These are phyloP conservation scores for Phyllosticta capitalensis DNA, from an alignment of 2,329 filamentous ascomycete genomes.

Conservation along the genomic window DNA sequence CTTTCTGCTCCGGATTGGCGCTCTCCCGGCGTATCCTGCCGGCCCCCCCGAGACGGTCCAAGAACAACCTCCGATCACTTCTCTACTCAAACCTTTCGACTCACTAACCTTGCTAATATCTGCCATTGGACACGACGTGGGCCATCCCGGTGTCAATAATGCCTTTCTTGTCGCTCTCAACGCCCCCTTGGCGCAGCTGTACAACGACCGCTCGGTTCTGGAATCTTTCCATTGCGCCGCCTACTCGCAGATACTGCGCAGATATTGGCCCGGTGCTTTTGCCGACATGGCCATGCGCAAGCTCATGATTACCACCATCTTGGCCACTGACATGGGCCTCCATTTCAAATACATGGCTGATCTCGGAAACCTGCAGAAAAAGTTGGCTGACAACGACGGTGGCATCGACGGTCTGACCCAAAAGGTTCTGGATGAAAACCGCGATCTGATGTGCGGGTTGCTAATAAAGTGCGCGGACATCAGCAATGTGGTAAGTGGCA, in stretches of 20 bases:
- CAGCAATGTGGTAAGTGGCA: constrained; percentile 77
- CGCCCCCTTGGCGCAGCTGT: constrained; percentile 84
- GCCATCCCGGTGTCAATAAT: constrained; percentile 96
- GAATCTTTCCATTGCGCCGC: constrained; percentile 97
- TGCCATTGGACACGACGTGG: constrained; percentile 96
- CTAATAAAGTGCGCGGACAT: constrained; percentile 98
- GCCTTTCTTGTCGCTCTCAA: constrained; percentile 89
- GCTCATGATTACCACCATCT: constrained; percentile 93
- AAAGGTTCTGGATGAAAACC: constrained; percentile 65
- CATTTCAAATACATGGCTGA: constrained; percentile 96
- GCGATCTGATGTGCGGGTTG: constrained; percentile 74
- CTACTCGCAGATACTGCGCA: constrained; percentile 87
- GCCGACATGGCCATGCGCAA: constrained; percentile 70
- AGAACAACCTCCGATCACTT: constrained; percentile 52
- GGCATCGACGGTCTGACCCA: constrained; percentile 64
- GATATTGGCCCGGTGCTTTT: constrained; percentile 82
- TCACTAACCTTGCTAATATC: constrained; percentile 82
- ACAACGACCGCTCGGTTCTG: constrained; percentile 92
- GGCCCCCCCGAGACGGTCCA: background rate
- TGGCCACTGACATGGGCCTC: constrained; percentile 94
- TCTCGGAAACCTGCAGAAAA: constrained; percentile 70
- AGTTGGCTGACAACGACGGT: constrained; percentile 56
- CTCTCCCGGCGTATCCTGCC: constrained; percentile 58
- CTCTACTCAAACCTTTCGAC: constrained; percentile 75
- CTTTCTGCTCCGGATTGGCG: constrained; percentile 74